A percentile compares a stretch with the other conserved stretches of the same genome.
These are phyloP conservation scores for Nakazawaea siamensis DNA, from an alignment of 805 yeast genomes.

Conservation along the genomic window DNA sequence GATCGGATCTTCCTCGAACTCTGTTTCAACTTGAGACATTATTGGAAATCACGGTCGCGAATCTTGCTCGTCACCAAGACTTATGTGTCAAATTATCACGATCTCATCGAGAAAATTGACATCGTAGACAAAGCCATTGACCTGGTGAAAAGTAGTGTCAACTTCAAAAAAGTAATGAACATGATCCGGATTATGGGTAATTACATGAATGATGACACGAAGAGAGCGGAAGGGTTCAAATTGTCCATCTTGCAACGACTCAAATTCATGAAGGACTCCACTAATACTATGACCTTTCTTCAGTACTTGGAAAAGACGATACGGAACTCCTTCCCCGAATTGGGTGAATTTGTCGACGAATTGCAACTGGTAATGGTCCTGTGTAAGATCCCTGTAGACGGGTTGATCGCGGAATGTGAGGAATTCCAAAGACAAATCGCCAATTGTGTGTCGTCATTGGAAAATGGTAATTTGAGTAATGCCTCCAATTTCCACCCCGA, in stretches of 20 bases:
- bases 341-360: slow-evolving; percentile 69
- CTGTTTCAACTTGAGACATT: slow-evolving; percentile 74
- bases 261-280: slow-evolving; percentile 83
- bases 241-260: slow-evolving; percentile 83
- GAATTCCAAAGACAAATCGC: slow-evolving; percentile 52
- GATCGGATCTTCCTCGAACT: slow-evolving; percentile 80
- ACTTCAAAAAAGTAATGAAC: slow-evolving; percentile 66
- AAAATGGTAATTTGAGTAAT: slow-evolving; percentile 81
- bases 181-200: slow-evolving; percentile 89
- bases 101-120: slow-evolving; percentile 58
- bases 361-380: slow-evolving; percentile 48
- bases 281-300: slow-evolving; percentile 79
- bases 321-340: slow-evolving; percentile 77
- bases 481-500: slow-evolving; percentile 72
- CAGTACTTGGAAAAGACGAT: slow-evolving; percentile 88
- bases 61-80: slow-evolving; percentile 65
- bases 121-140: slow-evolving; percentile 67
- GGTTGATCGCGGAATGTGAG: slow-evolving; percentile 62
- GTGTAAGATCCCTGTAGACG: slow-evolving; percentile 75
- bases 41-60: slow-evolving; percentile 89
- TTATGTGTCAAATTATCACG: slow-evolving; percentile 73
- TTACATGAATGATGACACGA: slow-evolving; percentile 89
- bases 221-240: slow-evolving; percentile 90
- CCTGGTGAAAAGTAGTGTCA: slow-evolving; percentile 55
- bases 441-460: slow-evolving; percentile 67